Evolutionary conservation across 257 asterid genomes (phyloP).

Genomic region (Buddleja alternifolia): DNA sequence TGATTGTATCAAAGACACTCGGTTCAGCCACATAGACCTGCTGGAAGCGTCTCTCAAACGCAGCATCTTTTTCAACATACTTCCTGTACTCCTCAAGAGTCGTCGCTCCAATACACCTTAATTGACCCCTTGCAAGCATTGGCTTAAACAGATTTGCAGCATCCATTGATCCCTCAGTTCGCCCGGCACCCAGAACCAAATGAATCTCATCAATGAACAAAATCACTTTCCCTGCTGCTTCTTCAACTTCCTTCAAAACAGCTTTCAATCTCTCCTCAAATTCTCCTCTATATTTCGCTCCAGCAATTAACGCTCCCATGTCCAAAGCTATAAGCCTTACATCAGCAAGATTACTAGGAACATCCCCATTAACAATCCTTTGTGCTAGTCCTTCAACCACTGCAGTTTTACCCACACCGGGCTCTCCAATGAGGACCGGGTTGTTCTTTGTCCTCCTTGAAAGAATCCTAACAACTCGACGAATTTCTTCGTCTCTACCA

Average conservation of each 20-base stretch:
- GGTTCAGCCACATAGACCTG: slow-evolving; percentile 81
- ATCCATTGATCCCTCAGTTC: slow-evolving; percentile 77
- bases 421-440: slow-evolving; percentile 74
- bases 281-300: slow-evolving; percentile 80
- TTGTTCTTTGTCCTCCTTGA: slow-evolving; percentile 74
- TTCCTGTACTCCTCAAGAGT: slow-evolving; percentile 71
- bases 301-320: slow-evolving; percentile 75
- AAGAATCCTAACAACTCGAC: slow-evolving; percentile 65
- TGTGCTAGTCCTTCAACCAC: slow-evolving; percentile 88
- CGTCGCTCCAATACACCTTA: slow-evolving; percentile 74
- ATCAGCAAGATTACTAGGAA: slow-evolving; percentile 71
- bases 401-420: slow-evolving; percentile 75
- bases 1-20: slow-evolving; percentile 60
- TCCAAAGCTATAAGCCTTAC: slow-evolving; percentile 75
- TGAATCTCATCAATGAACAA: slow-evolving; percentile 72
- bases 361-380: slow-evolving; percentile 63
- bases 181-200: slow-evolving; percentile 70
- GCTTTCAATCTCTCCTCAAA: slow-evolving; percentile 73
- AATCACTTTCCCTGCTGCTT: slow-evolving; percentile 73
- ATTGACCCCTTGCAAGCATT: slow-evolving; percentile 78
- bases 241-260: slow-evolving; percentile 76
- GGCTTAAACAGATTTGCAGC: slow-evolving; percentile 76
- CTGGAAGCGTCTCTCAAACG: slow-evolving; percentile 78
- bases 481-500: slow-evolving; percentile 70
- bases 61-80: slow-evolving; percentile 79